Conservation (phyloP, 495 filamentous ascomycete species). For the Tuber aestivum region DNA sequence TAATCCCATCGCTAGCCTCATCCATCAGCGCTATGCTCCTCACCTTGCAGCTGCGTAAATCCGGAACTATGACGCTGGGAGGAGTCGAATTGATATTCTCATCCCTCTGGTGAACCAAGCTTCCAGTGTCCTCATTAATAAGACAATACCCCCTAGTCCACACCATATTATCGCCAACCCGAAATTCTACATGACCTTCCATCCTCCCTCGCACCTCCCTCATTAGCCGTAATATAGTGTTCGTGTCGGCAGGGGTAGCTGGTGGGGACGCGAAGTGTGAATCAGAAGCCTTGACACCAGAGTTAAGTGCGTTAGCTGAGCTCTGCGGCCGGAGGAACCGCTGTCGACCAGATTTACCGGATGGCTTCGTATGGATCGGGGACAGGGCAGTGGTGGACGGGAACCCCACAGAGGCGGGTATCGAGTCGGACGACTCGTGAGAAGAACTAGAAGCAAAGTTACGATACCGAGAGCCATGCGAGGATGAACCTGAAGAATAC, state of each 20-base stretch:
- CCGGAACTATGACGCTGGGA: constrained; percentile 57
- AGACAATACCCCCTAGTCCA: constrained; percentile 61
- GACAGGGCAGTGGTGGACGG: constrained; percentile 35
- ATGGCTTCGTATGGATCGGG: constrained; percentile 20
- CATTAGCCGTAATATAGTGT: constrained; percentile 63
- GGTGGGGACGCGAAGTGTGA: constrained; percentile 40
- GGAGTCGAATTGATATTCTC: constrained; percentile 48
- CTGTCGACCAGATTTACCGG: constrained; percentile 24
- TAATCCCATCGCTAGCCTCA: constrained; percentile 58
- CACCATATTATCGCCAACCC: constrained; percentile 49
- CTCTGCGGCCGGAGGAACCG: constrained; percentile 36
- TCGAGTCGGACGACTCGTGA: constrained; percentile 22
- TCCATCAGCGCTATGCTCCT: constrained; percentile 60
- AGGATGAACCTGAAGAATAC: constrained; percentile 23
- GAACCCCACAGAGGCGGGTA: constrained; percentile 34
- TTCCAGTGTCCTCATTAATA: constrained; percentile 61
- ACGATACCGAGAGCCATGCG: constrained; percentile 24
- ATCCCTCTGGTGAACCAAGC: constrained; percentile 57
- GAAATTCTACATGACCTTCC: constrained; percentile 63
- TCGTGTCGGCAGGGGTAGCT: constrained; percentile 56
- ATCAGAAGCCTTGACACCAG: constrained; percentile 28
- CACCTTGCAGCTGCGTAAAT: constrained; percentile 82
- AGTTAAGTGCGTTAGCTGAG: constrained; percentile 41
- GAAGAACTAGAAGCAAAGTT: constrained; percentile 17
- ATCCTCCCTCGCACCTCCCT: constrained; percentile 61